Evolutionary conservation across 495 filamentous ascomycete genomes (phyloP), one percentile per base, ranked within the genome.

Genomic region (Aspergillus incahuasiensis): DNA sequence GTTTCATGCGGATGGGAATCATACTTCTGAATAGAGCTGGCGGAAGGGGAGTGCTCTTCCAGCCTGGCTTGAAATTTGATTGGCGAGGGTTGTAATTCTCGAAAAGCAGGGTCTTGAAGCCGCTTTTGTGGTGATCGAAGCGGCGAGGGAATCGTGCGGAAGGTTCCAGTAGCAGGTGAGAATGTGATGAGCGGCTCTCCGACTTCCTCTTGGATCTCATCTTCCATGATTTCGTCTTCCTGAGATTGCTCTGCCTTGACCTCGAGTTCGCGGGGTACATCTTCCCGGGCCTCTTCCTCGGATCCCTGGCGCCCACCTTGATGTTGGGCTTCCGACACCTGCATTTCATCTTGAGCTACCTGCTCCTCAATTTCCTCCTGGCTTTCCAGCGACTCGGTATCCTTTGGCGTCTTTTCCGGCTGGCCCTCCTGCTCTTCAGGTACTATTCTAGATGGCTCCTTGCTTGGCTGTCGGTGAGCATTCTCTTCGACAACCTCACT

Each of bases 111-210:
- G 32, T 67, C 55, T 59, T 50, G 55, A 52, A 22, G 52, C 32
- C 43, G 67, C 49, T 65, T 58, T 35, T 35, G 62, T 28, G 58
- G 63, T 48, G 54, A 59, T 40, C 73, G 60, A 19, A 66, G 35
- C 28, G 75, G 75, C 6, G 77, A 75, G 21, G 75, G 73, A n/a
- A 73, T 64, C 4, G 71, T 71, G 25, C 65, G 72, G 49, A 80
- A 81, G 2, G 78, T 81, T 9, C 78, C 77, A 7, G 75, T 78
- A 42, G 62, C 68, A 16, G 77, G 76, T 1, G 76, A 80, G 51
- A 79, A 80, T 0, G 70, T 72, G 16, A 80, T 65, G 40, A 76
- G 42, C 12, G 67, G 68, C 52, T 79, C 71, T 19, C 60, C 71
- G 4, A 65, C 61, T 63, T 72, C 63, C 57, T 59, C 52, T 9